Evolutionary conservation across 1,139 yeast genomes (phyloP).

Genomic region (Blastobotrys arbuscula): DNA sequence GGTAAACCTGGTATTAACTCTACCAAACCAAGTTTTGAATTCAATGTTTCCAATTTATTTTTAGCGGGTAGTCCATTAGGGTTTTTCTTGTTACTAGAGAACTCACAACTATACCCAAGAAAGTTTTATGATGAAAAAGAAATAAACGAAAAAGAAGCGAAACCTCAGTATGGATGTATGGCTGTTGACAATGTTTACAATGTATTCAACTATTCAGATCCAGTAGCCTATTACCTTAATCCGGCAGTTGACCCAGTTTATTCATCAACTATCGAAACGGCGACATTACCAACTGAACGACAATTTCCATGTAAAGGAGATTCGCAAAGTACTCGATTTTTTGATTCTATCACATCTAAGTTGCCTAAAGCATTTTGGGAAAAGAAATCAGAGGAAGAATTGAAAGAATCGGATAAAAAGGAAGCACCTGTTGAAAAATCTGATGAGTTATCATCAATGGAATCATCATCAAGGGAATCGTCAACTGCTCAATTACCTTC

Average conservation of each 20-base stretch:
- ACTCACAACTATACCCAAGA: conserved; percentile 27
- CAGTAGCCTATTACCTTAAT: conserved; percentile 36
- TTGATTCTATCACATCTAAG: conserved; percentile 22
- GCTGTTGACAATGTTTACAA: conserved; percentile 38
- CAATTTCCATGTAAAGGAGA: conserved; percentile 20
- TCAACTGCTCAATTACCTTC: background rate
- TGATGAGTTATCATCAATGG: background rate
- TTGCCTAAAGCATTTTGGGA: conserved; percentile 16
- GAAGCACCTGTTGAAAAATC: background rate
- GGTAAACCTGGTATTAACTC: too few relatives aligned
- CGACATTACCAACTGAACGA: conserved; percentile 27
- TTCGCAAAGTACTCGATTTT: conserved; percentile 17
- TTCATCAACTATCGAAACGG: conserved; percentile 27
- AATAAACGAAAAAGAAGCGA: conserved; percentile 11
- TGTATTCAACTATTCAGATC: conserved; percentile 38
- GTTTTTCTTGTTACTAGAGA: conserved; percentile 45
- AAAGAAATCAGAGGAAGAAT: background rate
- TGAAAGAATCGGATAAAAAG: background rate
- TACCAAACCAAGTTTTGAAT: conserved; percentile 39
- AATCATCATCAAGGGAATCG: background rate
- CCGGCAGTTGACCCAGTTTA: conserved; percentile 36
- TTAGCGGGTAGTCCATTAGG: conserved; percentile 90
- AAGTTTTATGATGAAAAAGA: conserved; percentile 17
- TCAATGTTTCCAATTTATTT: conserved; percentile 70
- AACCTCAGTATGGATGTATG: conserved; percentile 36